phyloP scores from a whole-genome alignment of 139 green algal species.

The Micractinium sp. region DNA sequence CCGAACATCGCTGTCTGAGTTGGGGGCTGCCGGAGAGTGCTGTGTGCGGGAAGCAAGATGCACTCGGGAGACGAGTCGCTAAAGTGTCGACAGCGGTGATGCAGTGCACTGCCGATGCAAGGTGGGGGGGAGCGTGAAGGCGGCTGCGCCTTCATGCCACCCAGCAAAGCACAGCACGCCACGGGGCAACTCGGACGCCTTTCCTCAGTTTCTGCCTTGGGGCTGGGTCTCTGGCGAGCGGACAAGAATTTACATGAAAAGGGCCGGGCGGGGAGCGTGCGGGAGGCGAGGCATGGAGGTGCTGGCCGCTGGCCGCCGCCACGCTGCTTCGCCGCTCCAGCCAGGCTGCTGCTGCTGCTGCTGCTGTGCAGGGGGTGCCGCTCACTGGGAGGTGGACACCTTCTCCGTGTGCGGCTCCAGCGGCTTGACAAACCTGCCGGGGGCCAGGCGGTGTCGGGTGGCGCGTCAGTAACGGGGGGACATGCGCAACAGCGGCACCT shows the following conservation, averaged over 20 bases:
- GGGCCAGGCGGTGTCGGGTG: neutral
- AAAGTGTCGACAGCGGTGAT: neutral
- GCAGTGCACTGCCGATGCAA: neutral
- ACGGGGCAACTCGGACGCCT: neutral
- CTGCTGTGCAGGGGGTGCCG: no score
- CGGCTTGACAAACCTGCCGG: constrained; percentile 52
- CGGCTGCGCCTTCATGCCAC: neutral
- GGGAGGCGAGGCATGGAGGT: neutral
- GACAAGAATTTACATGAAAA: neutral
- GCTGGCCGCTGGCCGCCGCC: neutral
- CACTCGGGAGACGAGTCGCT: neutral
- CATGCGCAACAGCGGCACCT: no score
- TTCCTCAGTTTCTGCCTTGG: neutral
- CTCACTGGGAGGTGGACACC: constrained; percentile 8
- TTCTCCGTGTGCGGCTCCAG: constrained; percentile 55
- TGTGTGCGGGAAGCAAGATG: neutral
- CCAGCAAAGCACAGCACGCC: no score
- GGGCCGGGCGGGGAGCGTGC: neutral
- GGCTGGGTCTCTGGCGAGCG: neutral
- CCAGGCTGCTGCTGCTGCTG: no score
- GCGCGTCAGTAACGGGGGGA: neutral
- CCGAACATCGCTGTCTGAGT: constrained; percentile 46
- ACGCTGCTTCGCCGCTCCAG: neutral
- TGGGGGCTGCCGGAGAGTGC: neutral
- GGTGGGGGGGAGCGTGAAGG: neutral